phyloP scores from a whole-genome alignment of 805 yeast species.

The Teunomyces atbi region DNA sequence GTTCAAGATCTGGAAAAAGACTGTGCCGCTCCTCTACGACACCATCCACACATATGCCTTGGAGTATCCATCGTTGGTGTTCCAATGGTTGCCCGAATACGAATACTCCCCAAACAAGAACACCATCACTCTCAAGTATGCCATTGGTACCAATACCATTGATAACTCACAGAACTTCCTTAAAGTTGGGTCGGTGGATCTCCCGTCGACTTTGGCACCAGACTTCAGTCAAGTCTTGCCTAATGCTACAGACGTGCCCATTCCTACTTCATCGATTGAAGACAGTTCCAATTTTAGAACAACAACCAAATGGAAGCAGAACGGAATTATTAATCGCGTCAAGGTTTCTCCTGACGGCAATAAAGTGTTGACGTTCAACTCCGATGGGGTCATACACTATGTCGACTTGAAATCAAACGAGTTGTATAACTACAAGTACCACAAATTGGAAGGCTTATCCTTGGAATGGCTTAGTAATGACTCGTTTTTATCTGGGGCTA shows the following conservation, averaged over 20 bases:
- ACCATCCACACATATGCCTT: conserved; percentile 66
- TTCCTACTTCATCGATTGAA: conserved; percentile 15
- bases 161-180: conserved; percentile 42
- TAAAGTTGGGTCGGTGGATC: conserved; percentile 40
- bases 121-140: conserved; percentile 35
- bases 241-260: conserved; percentile 18
- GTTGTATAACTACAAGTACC: conserved; percentile 44
- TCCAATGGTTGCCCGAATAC: conserved; percentile 62
- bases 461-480: conserved; percentile 60
- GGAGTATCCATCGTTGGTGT: conserved; percentile 68
- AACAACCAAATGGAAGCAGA: conserved; percentile 54
- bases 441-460: conserved; percentile 66
- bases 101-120: conserved; percentile 26
- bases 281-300: conserved; percentile 39
- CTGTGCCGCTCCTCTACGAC: conserved; percentile 76
- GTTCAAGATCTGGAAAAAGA: conserved; percentile 77
- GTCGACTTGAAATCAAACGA: conserved; percentile 27
- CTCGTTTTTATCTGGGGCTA: conserved; percentile 59
- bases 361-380: conserved; percentile 55
- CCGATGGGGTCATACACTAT: conserved; percentile 48
- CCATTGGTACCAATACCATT: conserved; percentile 50
- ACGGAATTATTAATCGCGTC: conserved; percentile 65
- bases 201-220: conserved; percentile 52
- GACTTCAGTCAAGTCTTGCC: conserved; percentile 28
- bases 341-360: conserved; percentile 50